Conservation (phyloP, 345 rosid species). For the Pistacia vera region DNA sequence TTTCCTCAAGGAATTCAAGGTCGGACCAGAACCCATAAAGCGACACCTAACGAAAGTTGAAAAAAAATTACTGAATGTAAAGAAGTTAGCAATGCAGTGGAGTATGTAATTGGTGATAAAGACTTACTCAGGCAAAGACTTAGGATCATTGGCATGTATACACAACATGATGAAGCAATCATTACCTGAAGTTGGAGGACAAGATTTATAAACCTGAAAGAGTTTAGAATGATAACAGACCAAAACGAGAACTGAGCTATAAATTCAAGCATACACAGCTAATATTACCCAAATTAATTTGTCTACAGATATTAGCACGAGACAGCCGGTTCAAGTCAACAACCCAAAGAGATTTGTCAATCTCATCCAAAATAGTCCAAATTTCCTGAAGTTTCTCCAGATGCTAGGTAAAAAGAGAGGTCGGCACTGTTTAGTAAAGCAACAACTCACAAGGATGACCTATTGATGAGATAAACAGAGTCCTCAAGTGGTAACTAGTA, state of each 20-base stretch:
- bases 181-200: constrained; percentile 45
- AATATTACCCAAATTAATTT: constrained; percentile 54
- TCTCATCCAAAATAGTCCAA: constrained; percentile 79
- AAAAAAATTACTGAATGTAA: constrained; percentile 19
- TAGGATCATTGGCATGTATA: constrained; percentile 54
- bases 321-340: constrained; percentile 47
- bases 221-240: neutral
- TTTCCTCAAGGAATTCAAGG: constrained; percentile 43
- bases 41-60: constrained; percentile 53
- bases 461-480: constrained; percentile 6
- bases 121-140: constrained; percentile 72
- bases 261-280: neutral
- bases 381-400: constrained; percentile 65
- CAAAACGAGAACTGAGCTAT: neutral
- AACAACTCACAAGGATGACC: constrained; percentile 1
- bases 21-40: constrained; percentile 52
- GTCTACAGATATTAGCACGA: constrained; percentile 46
- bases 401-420: constrained; percentile 44
- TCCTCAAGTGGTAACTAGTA: constrained; percentile 1
- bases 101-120: constrained; percentile 15
- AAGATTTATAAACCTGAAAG: constrained; percentile 1
- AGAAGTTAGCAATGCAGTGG: constrained; percentile 4
- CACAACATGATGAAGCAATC: constrained; percentile 54
- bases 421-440: neutral
- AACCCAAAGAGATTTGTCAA: constrained; percentile 65